Base-by-base conservation (phyloP, 2,329 filamentous ascomycete species). In the Sclerotinia sclerotiorum region DNA sequence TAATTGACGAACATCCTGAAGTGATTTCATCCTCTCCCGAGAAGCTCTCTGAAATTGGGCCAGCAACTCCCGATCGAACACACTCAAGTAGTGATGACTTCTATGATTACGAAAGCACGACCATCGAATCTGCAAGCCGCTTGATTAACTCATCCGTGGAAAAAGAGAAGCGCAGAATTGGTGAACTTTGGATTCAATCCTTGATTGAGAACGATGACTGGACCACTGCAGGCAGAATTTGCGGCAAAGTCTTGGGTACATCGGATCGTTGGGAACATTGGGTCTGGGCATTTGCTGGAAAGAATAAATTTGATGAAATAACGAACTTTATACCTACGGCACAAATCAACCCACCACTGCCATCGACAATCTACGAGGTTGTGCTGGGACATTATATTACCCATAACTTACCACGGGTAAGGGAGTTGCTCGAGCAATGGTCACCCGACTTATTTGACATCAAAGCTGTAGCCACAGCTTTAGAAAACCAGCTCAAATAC, bases 121-220 rank as follows among this genome's bases (percentile, higher is more conserved):
- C 85, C 0, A 84, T 88, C 1, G 87, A 89, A 56, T 87, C 87
- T 0, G 84, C 84, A n/a, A 83, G 83, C 54, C 84, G 81, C 66
- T 79, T 81, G 48, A 82, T 85, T 52, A 86, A 89, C 72, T 90
- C 90, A 0, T 85, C 88, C 0, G 87, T 90, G 0, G 91, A 95
- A 70, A 92, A 90, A 73, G 94, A 99, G 77, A 99, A 97, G 79
- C 86, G 91, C 46, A 87, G 92, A 2, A 92, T 99, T 69, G 95
- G 95, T 29, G 95, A 98, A 76, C 84, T 96, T 6, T 99, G 95
- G 95, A 84, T 99, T 46, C 89, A 94, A 70, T 92, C 97, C 74
- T 84, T 98, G 46, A 86, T 97, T 46, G 86, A 89, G 48, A 83
- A 86, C 0, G 84, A 87, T 11, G 84, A 94, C 70, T 99, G 95